These are phyloP conservation scores for Tricladium varicosporioides DNA, from an alignment of 2,329 filamentous ascomycete species.

Conservation along the genomic window DNA sequence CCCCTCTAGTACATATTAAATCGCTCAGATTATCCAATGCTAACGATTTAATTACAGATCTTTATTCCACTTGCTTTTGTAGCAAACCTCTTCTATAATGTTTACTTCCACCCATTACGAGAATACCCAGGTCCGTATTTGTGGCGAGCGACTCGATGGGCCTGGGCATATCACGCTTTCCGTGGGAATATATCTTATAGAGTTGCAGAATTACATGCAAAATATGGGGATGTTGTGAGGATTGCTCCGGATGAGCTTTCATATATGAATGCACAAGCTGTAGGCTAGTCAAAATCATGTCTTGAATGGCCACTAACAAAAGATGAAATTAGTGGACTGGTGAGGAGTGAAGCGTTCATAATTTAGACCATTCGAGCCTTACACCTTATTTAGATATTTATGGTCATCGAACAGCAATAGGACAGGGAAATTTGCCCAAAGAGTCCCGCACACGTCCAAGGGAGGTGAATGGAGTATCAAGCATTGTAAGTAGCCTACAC, in stretches of 20 bases:
- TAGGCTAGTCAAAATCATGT: not conserved
- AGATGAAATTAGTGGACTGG: not conserved
- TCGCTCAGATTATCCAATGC: not conserved
- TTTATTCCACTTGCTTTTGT: not conserved
- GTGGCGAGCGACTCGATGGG: not conserved
- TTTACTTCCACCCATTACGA: not conserved
- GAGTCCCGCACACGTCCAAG: not conserved
- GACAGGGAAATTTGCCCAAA: not conserved
- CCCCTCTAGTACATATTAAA: not conserved
- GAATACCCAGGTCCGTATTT: not conserved
- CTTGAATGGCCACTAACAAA: not conserved
- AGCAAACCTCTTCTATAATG: not conserved
- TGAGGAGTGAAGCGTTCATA: not conserved
- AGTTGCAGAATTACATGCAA: not conserved
- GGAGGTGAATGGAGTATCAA: not conserved
- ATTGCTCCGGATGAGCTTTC: slow-evolving; percentile 12
- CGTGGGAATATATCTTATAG: not conserved
- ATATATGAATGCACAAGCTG: slow-evolving; percentile 5
- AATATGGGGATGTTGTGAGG: slow-evolving; percentile 12
- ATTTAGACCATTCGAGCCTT: not conserved
- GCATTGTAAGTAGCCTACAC: not conserved
- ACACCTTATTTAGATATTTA: not conserved
- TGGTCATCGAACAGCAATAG: not conserved
- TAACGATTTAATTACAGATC: not conserved
- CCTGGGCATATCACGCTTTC: not conserved